phyloP scores from a whole-genome alignment of 1,284 basidiomycete genomes.

The Boletus smithii region DNA sequence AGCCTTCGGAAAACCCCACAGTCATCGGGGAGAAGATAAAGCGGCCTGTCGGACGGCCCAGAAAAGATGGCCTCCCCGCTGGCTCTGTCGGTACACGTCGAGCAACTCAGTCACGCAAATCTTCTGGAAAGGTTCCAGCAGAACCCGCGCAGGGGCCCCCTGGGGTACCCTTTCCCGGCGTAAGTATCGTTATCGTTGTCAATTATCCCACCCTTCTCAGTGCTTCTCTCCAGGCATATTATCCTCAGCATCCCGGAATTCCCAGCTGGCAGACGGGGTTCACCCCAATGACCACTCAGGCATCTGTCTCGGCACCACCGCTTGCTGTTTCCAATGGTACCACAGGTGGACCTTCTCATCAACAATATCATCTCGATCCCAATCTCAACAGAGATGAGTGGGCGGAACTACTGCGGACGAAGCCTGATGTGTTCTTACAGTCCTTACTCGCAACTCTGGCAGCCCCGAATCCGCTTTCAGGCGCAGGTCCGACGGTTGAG shows the following conservation, averaged over 20 bases:
- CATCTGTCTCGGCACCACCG: conserved; percentile 37
- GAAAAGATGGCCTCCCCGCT: conserved; percentile 57
- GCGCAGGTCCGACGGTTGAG: conserved; percentile 56
- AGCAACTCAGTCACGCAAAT: conserved; percentile 37
- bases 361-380: conserved; percentile 47
- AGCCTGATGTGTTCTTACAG: conserved; percentile 53
- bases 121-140: conserved; percentile 31
- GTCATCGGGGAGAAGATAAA: conserved; percentile 42
- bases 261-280: conserved; percentile 33
- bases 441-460: conserved; percentile 52
- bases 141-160: conserved; percentile 19
- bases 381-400: conserved; percentile 57
- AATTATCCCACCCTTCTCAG: conserved; percentile 3
- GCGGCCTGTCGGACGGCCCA: conserved; percentile 52
- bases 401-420: conserved; percentile 51
- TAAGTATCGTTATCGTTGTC: conserved; percentile 10
- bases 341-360: conserved; percentile 25
- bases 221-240: conserved; percentile 27
- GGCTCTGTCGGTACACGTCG: conserved; percentile 44
- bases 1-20: conserved; percentile 33
- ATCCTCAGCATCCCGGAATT: conserved; percentile 34
- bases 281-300: conserved; percentile 19
- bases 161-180: conserved; percentile 32
- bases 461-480: conserved; percentile 55
- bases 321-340: conserved; percentile 25